Evolutionary conservation across 805 yeast genomes (phyloP).

Genomic region (Ogataea nitratoaversa): DNA sequence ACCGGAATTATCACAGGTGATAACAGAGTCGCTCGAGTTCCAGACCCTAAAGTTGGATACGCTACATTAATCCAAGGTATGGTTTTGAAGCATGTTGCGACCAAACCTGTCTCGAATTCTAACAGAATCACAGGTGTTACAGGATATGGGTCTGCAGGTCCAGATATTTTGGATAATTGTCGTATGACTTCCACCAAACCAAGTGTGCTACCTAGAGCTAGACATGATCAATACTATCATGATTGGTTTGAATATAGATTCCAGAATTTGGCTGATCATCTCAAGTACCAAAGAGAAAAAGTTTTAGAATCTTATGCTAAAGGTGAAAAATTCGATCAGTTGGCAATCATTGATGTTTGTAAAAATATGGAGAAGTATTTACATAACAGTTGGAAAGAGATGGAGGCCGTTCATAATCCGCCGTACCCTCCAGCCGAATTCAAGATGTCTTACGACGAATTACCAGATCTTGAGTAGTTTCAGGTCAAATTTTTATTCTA

Average conservation of each 20-base stretch:
- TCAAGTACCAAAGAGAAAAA: conserved; percentile 19
- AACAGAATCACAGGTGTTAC: conserved; percentile 32
- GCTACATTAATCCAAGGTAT: conserved; percentile 48
- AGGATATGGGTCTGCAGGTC: conserved; percentile 26
- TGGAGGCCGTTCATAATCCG: conserved; percentile 27
- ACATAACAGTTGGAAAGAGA: conserved; percentile 28
- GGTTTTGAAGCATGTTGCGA: conserved; percentile 42
- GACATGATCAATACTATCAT: conserved; percentile 30
- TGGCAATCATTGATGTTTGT: conserved; percentile 24
- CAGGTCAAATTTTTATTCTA: no score
- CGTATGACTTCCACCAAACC: conserved; percentile 30
- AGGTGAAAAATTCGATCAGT: conserved; percentile 29
- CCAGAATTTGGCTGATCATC: conserved; percentile 23
- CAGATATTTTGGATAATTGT: conserved; percentile 29
- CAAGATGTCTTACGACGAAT: conserved; percentile 19
- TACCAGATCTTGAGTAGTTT: conserved; percentile 12
- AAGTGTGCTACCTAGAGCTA: conserved; percentile 31
- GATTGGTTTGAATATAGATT: conserved; percentile 33
- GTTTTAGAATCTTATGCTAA: conserved; percentile 13
- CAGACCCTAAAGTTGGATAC: conserved; percentile 42
- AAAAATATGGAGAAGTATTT: conserved; percentile 27
- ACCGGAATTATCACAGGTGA: conserved; percentile 44
- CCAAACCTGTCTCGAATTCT: conserved; percentile 36
- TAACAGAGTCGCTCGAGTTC: conserved; percentile 25
- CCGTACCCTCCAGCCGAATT: conserved; percentile 26